phyloP scores from a whole-genome alignment of 768 basidiomycete genomes.

The Boletus sp. region DNA sequence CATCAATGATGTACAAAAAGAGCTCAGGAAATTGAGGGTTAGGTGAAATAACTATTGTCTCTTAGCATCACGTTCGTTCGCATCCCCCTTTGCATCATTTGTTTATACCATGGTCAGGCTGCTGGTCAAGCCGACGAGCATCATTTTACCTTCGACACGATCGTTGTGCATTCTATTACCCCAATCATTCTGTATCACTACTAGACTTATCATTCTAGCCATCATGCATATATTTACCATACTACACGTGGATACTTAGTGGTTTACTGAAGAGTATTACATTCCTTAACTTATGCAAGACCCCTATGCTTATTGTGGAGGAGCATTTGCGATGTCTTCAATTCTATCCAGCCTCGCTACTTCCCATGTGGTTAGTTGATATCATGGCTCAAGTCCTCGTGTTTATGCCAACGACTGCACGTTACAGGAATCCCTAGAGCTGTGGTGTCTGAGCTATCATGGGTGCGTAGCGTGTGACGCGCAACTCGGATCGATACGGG shows the following conservation, averaged over 20 bases:
- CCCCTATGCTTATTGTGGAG: background rate
- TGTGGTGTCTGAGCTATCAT: background rate
- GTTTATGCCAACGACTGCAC: too few species aligned
- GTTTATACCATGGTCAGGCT: slow-evolving; percentile 3
- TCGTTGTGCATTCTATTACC: background rate
- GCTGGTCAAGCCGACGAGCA: slow-evolving; percentile 14
- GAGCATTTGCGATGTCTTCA: background rate
- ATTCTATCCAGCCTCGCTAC: background rate
- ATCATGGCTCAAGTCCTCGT: background rate
- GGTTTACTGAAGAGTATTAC: background rate
- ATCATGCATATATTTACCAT: background rate
- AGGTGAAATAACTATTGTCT: slow-evolving; percentile 6
- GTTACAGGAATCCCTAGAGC: background rate
- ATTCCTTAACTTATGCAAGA: background rate
- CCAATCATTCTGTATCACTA: slow-evolving; percentile 12
- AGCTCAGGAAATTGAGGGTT: slow-evolving; percentile 30
- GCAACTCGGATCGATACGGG: background rate
- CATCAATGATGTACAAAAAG: slow-evolving; percentile 38
- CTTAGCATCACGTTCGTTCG: background rate
- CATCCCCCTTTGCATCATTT: background rate
- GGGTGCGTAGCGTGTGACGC: background rate
- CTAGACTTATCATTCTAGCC: background rate
- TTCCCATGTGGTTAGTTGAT: background rate
- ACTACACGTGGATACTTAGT: background rate
- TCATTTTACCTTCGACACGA: background rate